Conservation (phyloP, 805 yeast genomes). For the Pichia membranifaciens region DNA sequence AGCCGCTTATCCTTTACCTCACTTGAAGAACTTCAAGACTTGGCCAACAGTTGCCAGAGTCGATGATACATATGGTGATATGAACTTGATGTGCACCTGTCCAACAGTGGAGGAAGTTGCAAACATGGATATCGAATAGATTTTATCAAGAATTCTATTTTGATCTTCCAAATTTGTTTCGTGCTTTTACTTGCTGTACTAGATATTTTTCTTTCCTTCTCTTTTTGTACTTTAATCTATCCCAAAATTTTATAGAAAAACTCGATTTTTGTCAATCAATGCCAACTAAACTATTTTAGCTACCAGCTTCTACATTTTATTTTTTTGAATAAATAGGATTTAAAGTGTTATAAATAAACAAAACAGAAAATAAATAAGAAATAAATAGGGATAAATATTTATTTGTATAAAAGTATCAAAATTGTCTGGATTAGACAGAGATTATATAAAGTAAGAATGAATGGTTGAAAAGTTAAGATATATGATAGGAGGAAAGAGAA, state of each 20-base stretch:
- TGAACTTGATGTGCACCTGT: conserved; percentile 89
- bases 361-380: conserved; percentile 7
- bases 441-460: conserved; percentile 7
- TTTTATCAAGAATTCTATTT: too few species aligned
- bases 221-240: not conserved
- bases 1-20: conserved; percentile 89
- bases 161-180: not conserved
- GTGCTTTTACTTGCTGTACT: not conserved
- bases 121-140: conserved; percentile 6
- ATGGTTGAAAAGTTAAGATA: conserved; percentile 4
- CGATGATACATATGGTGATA: conserved; percentile 92
- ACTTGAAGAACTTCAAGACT: conserved; percentile 66
- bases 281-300: not conserved
- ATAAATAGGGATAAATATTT: conserved; percentile 2
- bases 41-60: conserved; percentile 95
- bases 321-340: not conserved
- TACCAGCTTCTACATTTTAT: not conserved
- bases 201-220: not conserved
- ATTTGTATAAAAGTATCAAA: not conserved
- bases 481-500: not conserved
- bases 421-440: not conserved
- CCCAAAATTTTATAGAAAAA: not conserved
- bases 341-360: conserved; percentile 3
- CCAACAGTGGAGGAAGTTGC: conserved; percentile 77
- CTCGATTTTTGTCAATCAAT: not conserved